A percentile compares a stretch with the other conserved stretches of the same genome.
These are phyloP conservation scores for Tephrocybe sp. DNA, from an alignment of 768 basidiomycete species.

Conservation along the genomic window DNA sequence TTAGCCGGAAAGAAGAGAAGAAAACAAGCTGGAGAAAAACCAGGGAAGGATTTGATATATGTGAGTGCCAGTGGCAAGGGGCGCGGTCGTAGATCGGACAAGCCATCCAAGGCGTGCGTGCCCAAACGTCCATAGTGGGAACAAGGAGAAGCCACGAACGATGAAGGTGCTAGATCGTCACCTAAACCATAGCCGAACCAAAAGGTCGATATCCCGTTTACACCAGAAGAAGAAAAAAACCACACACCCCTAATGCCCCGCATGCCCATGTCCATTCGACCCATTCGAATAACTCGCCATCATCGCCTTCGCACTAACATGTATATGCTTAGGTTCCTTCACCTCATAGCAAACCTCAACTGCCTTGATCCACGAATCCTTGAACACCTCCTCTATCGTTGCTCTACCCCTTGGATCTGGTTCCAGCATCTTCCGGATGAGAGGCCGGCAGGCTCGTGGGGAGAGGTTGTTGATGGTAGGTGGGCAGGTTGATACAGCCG, in stretches of 20 bases:
- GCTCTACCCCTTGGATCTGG: conserved; percentile 80
- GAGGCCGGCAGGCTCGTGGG: conserved; percentile 76
- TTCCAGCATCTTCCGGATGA: conserved; percentile 93
- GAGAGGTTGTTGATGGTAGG: conserved; percentile 86
- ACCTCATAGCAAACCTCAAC: conserved; percentile 82
- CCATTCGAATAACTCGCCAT: conserved; percentile 42
- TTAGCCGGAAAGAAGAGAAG: background rate
- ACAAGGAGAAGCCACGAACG: background rate
- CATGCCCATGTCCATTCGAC: background rate
- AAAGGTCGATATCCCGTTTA: too few species aligned
- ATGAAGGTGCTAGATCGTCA: background rate
- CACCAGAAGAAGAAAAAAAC: background rate
- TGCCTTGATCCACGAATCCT: conserved; percentile 72
- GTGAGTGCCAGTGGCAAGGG: too few species aligned
- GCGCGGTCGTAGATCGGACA: too few species aligned
- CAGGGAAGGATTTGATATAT: background rate
- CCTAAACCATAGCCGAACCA: background rate
- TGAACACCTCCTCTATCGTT: conserved; percentile 77
- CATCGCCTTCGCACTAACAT: conserved; percentile 63
- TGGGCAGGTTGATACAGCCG: conserved; percentile 44
- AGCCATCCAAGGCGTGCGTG: background rate
- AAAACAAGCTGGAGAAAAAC: conserved; percentile 7
- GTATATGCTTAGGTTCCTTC: conserved; percentile 64
- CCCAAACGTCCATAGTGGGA: background rate
- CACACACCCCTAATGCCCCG: conserved; percentile 10